Percentiles rank a stretch among this genome's conserved stretches.
These are phyloP conservation scores for Bipolaris zeicola DNA, from an alignment of 2,329 filamentous ascomycete genomes.

Conservation along the genomic window DNA sequence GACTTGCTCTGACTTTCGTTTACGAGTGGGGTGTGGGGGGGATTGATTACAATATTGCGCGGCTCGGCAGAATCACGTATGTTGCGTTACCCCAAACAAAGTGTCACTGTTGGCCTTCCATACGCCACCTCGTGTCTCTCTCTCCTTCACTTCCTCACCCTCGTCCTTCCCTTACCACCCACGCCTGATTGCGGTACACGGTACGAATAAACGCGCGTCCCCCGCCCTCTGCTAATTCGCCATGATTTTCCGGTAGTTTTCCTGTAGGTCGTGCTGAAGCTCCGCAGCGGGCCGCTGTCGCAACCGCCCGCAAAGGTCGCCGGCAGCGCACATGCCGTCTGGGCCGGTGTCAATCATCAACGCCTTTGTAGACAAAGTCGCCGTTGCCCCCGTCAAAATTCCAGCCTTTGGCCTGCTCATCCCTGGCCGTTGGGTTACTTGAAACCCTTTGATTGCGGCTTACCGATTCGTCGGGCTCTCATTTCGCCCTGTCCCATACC, in stretches of 20 bases:
- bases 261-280: background rate
- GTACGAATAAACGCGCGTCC: background rate
- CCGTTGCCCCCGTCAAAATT: conserved; percentile 7
- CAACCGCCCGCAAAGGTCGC: conserved; percentile 7
- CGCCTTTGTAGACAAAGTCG: background rate
- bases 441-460: conserved; percentile 15
- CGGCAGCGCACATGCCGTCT: conserved; percentile 2
- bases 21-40: conserved; percentile 4
- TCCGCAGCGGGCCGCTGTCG: conserved; percentile 10
- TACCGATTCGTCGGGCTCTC: conserved; percentile 14
- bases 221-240: background rate
- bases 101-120: conserved; percentile 18
- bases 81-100: background rate
- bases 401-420: conserved; percentile 12
- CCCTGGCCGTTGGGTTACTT: conserved; percentile 17
- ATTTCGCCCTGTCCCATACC: background rate
- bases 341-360: conserved; percentile 1
- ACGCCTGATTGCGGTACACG: background rate
- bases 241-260: background rate
- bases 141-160: background rate
- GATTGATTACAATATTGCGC: background rate
- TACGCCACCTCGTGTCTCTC: conserved; percentile 1
- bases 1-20: background rate
- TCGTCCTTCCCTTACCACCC: background rate
- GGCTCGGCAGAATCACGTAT: background rate